Evolutionary conservation across 441 rosid genomes (phyloP).

Genomic region (Croton setiger): DNA sequence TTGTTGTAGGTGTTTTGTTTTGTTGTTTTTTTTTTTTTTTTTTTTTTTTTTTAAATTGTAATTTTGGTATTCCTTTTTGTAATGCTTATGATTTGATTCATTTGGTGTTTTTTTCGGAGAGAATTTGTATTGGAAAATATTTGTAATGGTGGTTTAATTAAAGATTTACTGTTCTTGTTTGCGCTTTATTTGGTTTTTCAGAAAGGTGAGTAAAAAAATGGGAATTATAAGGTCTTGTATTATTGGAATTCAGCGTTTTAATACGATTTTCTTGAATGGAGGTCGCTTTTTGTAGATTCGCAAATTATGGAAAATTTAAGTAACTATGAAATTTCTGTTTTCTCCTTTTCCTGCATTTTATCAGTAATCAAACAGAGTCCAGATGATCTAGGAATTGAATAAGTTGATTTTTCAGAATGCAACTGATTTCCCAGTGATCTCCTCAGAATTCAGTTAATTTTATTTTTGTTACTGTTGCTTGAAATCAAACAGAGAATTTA

Average conservation of each 20-base stretch:
- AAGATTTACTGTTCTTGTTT: slow-evolving; percentile 18
- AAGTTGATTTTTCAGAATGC: background rate
- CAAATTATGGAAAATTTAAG: slow-evolving; percentile 13
- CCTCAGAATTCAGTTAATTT: background rate
- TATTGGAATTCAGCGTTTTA: slow-evolving; percentile 2
- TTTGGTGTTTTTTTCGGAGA: background rate
- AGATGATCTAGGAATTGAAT: slow-evolving; percentile 13
- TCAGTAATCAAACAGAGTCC: slow-evolving; percentile 19
- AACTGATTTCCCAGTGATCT: background rate
- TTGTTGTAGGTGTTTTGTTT: background rate
- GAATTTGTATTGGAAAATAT: background rate
- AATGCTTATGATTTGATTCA: slow-evolving; percentile 9
- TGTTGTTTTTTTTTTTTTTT: no score
- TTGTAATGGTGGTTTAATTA: background rate
- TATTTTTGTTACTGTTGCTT: slow-evolving; percentile 1
- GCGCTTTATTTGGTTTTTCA: slow-evolving; percentile 23
- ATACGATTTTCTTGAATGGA: background rate
- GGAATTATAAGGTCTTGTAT: slow-evolving; percentile 16
- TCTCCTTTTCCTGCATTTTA: slow-evolving; percentile 19
- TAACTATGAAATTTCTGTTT: background rate
- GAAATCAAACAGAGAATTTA: background rate
- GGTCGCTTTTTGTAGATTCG: background rate
- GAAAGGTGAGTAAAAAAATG: slow-evolving; percentile 19
- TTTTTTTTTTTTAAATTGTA: slow-evolving; percentile 3
- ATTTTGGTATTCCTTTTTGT: background rate